Evolutionary conservation across 2,329 filamentous ascomycete genomes (phyloP), one percentile per base, ranked within the genome.

Genomic region (Pseudopyricularia javanii): DNA sequence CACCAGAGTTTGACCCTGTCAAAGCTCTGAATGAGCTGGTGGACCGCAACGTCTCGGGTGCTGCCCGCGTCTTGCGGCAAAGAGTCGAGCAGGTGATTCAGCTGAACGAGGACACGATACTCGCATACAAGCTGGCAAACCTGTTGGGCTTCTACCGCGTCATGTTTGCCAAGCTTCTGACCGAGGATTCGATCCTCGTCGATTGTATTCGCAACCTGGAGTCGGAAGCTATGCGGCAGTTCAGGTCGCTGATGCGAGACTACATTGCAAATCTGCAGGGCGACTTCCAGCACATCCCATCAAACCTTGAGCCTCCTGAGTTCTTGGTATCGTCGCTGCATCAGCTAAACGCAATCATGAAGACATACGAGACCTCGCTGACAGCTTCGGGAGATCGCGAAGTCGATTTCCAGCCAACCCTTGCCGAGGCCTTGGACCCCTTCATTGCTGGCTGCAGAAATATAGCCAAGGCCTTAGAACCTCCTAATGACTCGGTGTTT

Each of bases 41-140:
- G 26, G 91, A 91, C 62, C 83, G 89, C 35, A 87, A 95, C 61
- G 75, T 97, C 48, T 80, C 82, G 2, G 88, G 88, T 1, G 90
- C 91, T 4, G 82, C 86, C 35, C 81, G 88, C 22, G 80, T 91
- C n/a, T 69, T 97, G n/a, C 83, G 87, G 26, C 91, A 96, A 65
- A 79, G 91, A 32, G 82, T 94, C 51, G 91, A 96, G 66, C 87
- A 97, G 61, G 87, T 95, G 20, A 85, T 97, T 15, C 90, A 95
- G 61, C 87, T 86, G 56, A 91, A 95, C 64, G 91, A 96, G 60
- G 91, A 97, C 55, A 85, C 85, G 0, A 88, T 94, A 20, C 73
- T 90, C 49, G 85, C 89, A 33, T 98, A 95, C 71, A 93, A 90
- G 64, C 82, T 97, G 40, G 84, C 88, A 11, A 96, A 95, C 60